Percentiles rank a stretch among this genome's conserved stretches.
Conservation (phyloP, 2,329 filamentous ascomycete genomes). For the Septoria petroselini region DNA sequence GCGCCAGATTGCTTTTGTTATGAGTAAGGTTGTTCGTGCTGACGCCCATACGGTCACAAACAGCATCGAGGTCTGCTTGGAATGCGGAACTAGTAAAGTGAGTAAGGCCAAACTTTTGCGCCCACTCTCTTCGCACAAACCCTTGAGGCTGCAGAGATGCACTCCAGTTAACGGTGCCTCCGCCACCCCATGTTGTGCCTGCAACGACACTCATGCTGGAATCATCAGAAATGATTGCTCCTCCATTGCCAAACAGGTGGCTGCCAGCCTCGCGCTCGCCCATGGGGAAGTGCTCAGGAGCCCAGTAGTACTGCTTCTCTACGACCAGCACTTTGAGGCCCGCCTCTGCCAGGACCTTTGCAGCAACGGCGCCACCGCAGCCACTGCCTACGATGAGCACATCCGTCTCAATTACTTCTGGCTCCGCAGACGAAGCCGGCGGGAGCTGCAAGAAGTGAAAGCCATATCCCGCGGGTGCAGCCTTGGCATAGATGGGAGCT, state of each 20-base stretch:
- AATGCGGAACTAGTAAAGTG: slow-evolving; percentile 73
- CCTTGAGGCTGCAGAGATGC: slow-evolving; percentile 66
- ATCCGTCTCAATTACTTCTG: slow-evolving; percentile 69
- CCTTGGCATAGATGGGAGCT: slow-evolving; percentile 54
- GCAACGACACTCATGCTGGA: slow-evolving; percentile 58
- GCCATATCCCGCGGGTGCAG: slow-evolving; percentile 50
- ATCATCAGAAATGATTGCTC: slow-evolving; percentile 54
- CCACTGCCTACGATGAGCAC: slow-evolving; percentile 84
- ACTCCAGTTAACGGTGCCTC: slow-evolving; percentile 85
- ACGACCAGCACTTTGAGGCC: slow-evolving; percentile 74
- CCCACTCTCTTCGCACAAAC: slow-evolving; percentile 79
- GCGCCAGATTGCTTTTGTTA: slow-evolving; percentile 65
- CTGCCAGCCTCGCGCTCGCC: slow-evolving; percentile 56
- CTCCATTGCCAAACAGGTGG: slow-evolving; percentile 69
- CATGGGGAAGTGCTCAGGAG: slow-evolving; percentile 72
- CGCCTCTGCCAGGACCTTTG: slow-evolving; percentile 75
- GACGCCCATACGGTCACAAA: slow-evolving; percentile 77
- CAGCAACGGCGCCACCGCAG: slow-evolving; percentile 77
- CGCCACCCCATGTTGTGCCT: slow-evolving; percentile 77
- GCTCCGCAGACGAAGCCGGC: slow-evolving; percentile 36
- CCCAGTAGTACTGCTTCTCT: slow-evolving; percentile 77
- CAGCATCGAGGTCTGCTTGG: slow-evolving; percentile 73
- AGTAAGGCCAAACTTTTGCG: slow-evolving; percentile 59
- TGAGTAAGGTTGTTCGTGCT: slow-evolving; percentile 64
- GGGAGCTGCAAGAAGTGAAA: slow-evolving; percentile 63